Base-by-base conservation (phyloP, 352 stramenopile species). In the Pythium aquatile region DNA sequence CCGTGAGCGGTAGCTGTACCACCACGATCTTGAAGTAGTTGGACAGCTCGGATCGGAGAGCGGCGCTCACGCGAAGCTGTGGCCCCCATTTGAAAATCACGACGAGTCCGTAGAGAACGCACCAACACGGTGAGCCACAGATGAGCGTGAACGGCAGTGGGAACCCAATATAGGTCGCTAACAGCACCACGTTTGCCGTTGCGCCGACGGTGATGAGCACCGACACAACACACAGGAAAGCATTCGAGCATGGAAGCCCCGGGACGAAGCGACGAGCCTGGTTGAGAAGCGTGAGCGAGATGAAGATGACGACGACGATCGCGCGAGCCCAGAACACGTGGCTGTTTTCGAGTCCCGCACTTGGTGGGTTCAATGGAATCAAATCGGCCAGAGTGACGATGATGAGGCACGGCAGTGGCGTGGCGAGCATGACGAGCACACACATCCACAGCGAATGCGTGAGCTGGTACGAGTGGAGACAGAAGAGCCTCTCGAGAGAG, bases 41-140 rank as follows among this genome's bases (percentile, higher is more conserved):
- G 8, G 53, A 2, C 10, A 55, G 13, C 24, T 61, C 53, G 3
- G n/a, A n/a, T 3, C 1, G 14, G 6, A 53, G n/a, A 24, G 20
- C 20, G 20, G 20, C 20, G 20, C 20, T 24, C 24, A 37, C 49
- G 14, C 49, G 33, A 42, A 13, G 24, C 26, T 2, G 49, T 10
- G 17, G 14, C 13, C 61, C 51, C 51, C 51, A 66, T 17, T 29
- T 20, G 17, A 42, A 6, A 2, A n/a, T 48, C 10, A 53, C n/a
- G 0, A 1, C 2, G 0, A 46, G 11, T 9, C 20, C 56, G 28
- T 76, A 24, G 29, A 70, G 48, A 44, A 72, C 67, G 48, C 69
- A 37, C 32, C 32, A 37, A 37, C 32, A 6, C 32, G 32, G 32
- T 37, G 32, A 37, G 32, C 32, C 32, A 10, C 32, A 37, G 32